Evolutionary conservation across 176 grass and related monocot species (phyloP), one percentile per base, ranked within the genome.

Genomic region (Rhynchospora tenuis): DNA sequence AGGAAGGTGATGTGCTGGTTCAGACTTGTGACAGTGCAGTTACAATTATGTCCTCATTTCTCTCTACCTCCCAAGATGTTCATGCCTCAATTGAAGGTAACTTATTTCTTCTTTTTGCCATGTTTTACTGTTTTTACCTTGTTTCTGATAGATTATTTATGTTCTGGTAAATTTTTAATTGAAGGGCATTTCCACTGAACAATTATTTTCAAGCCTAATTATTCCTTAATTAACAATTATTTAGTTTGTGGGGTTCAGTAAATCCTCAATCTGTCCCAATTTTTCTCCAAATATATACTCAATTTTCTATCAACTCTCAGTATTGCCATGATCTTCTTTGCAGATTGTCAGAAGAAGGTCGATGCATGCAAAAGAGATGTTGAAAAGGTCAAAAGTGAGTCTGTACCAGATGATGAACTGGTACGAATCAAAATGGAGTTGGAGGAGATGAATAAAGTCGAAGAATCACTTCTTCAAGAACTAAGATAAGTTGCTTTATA

Each of bases 401-500:
- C 90, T 12, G 54, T 88, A 79, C 7, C 66, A 77, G 92, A 92
- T 78, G 83, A 81, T 81, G 94, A 92, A 88, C 46, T 97, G 38
- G 81, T 88, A 15, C 6, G 52, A 26, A 45, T 88, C 23, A 89
- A 83, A 85, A 90, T 68, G 59, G 84, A 91, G 57, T 78, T 94
- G 65, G 85, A 92, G 47, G 89, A 89, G 69, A 83, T 86, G 17
- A 78, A 91, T 13, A 84, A 84, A 80, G 85, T 64, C 17, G 92
- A 91, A 72, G 62, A 85, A 19, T 70, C 86, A 58, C 89, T 97
- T 85, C 87, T 81, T 26, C 46, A 84, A 70, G 90, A 92, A 24
- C 88, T 94, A 88, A 94, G 92, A 97, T 97, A 91, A 89, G 89
- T 38, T 79, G 86, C 55, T 75, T 11, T 55, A 55, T 52, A 76